Conservation (phyloP, 2,329 filamentous ascomycete genomes). For the Diaporthe amygdali region DNA sequence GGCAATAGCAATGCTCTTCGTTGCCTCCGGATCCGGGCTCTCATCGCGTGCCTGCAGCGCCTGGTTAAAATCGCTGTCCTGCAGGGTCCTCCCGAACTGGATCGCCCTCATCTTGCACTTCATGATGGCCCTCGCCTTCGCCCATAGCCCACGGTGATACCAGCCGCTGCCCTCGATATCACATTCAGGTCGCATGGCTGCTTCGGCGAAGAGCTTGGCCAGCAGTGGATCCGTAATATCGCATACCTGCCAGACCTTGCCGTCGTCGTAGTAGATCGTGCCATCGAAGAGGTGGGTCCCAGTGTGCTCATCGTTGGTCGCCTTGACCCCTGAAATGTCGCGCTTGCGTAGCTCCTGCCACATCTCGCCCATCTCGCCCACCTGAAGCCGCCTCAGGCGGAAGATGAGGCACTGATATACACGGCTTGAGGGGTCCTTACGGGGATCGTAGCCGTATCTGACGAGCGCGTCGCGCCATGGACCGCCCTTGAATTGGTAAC, state of each 20-base stretch:
- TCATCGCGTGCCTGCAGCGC: conserved; percentile 44
- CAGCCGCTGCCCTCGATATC: conserved; percentile 75
- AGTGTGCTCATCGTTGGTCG: conserved; percentile 32
- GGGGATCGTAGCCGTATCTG: conserved; percentile 84
- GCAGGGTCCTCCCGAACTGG: conserved; percentile 58
- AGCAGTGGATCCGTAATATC: conserved; percentile 87
- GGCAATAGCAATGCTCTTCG: conserved; percentile 40
- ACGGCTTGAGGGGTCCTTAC: conserved; percentile 76
- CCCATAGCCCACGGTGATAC: conserved; percentile 82
- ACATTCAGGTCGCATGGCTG: conserved; percentile 63
- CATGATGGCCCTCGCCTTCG: conserved; percentile 86
- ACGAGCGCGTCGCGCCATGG: conserved; percentile 91
- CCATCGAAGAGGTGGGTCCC: conserved; percentile 82
- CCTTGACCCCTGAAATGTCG: conserved; percentile 35
- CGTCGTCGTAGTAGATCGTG: conserved; percentile 73
- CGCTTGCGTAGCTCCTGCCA: conserved; percentile 54
- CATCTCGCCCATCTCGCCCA: conserved; percentile 50
- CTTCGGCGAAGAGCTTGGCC: conserved; percentile 65
- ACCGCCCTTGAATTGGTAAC: conserved; percentile 91
- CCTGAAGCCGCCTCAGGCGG: conserved; percentile 65
- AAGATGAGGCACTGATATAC: conserved; percentile 91
- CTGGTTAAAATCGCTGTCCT: conserved; percentile 51
- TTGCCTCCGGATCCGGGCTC: conserved; percentile 35
- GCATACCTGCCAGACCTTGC: conserved; percentile 93
- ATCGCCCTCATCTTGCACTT: conserved; percentile 81